A percentile compares a stretch with the other conserved stretches of the same genome.
Evolutionary conservation across 768 basidiomycete genomes (phyloP).

Genomic region (Serendipita sp.): DNA sequence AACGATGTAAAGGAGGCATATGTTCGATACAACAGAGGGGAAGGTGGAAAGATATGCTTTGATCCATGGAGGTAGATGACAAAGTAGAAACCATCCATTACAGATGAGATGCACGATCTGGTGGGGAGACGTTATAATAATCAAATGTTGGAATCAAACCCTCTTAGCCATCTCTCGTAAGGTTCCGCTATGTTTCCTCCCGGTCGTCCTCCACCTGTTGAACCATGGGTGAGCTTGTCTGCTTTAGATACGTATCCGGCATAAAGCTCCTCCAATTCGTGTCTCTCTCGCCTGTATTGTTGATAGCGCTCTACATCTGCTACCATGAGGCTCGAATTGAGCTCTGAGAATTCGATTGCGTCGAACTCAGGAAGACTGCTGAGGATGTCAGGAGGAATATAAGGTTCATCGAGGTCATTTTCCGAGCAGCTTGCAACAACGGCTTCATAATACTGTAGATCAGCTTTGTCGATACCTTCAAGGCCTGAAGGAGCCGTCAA

Average conservation of each 20-base stretch:
- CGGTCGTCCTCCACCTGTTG: neutral
- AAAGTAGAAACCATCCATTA: neutral
- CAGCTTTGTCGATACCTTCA: slow-evolving; percentile 2
- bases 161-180: neutral
- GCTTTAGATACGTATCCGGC: neutral
- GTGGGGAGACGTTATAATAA: neutral
- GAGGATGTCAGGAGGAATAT: neutral
- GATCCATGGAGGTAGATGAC: neutral
- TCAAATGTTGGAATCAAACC: neutral
- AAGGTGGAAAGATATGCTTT: neutral
- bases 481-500: neutral
- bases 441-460: neutral
- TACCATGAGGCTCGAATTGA: neutral
- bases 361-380: neutral
- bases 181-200: neutral
- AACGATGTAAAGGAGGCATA: slow-evolving; percentile 37
- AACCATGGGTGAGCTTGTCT: neutral
- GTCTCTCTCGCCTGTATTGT: neutral
- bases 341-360: neutral
- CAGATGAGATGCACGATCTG: neutral
- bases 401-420: neutral
- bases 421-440: neutral
- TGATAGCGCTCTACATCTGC: neutral
- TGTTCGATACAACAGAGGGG: slow-evolving; percentile 13
- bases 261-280: neutral